Conservation (phyloP, 2,329 filamentous ascomycete genomes). For the Chrysosporium queenslandicum region DNA sequence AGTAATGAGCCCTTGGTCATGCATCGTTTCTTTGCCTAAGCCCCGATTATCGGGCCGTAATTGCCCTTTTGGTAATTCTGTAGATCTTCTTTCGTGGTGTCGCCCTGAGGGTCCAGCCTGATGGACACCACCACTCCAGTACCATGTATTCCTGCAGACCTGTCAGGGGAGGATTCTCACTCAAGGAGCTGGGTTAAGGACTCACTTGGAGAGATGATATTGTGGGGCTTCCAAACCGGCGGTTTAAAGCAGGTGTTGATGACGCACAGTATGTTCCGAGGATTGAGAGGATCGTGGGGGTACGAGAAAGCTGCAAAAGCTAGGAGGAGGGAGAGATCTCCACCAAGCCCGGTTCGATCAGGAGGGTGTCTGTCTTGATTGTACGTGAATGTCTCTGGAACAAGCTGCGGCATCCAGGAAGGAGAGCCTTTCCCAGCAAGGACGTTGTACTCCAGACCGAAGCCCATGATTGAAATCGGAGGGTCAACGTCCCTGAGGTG, state of each 20-base stretch:
- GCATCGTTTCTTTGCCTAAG: neutral
- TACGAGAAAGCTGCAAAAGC: slow-evolving; percentile 20
- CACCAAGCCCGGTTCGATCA: slow-evolving; percentile 14
- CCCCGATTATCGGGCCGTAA: slow-evolving; percentile 13
- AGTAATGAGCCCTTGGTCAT: neutral
- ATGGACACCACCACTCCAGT: slow-evolving; percentile 16
- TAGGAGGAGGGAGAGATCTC: slow-evolving; percentile 19
- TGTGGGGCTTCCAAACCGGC: slow-evolving; percentile 17
- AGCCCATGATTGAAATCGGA: slow-evolving; percentile 15
- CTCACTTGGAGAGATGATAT: slow-evolving; percentile 14
- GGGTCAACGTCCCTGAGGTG: neutral
- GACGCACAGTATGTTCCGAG: neutral
- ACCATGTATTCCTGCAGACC: slow-evolving; percentile 10
- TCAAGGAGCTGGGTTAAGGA: neutral
- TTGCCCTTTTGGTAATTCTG: slow-evolving; percentile 5
- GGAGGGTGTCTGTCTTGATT: neutral
- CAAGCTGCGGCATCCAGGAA: slow-evolving; percentile 20
- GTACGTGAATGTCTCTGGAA: slow-evolving; percentile 17
- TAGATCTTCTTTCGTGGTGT: neutral
- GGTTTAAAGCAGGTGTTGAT: slow-evolving; percentile 16
- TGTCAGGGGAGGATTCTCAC: neutral
- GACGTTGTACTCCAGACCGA: slow-evolving; percentile 10
- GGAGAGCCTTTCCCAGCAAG: slow-evolving; percentile 17
- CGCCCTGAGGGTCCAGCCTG: slow-evolving; percentile 8
- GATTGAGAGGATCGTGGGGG: neutral